phyloP scores from a whole-genome alignment of 495 filamentous ascomycete genomes.

The Aspergillus homomorphus region DNA sequence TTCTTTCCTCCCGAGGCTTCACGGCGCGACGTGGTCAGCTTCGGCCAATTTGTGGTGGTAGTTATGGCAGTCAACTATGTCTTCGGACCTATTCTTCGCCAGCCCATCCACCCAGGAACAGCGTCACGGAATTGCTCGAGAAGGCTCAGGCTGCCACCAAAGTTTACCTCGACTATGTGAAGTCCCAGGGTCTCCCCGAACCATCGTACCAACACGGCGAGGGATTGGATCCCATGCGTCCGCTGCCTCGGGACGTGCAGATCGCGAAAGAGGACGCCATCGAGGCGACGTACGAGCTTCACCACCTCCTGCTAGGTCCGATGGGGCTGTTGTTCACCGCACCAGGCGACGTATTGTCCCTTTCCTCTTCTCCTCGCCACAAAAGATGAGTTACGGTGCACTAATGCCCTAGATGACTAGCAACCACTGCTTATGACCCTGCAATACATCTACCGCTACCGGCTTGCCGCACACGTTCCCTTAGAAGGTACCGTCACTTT shows the following conservation, averaged over 20 bases:
- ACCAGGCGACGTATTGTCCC: background rate
- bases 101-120: background rate
- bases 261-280: background rate
- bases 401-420: too few species aligned
- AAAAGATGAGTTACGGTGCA: background rate
- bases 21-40: background rate
- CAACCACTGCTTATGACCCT: constrained; percentile 5
- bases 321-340: background rate
- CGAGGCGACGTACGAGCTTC: background rate
- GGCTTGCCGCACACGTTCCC: background rate
- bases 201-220: background rate
- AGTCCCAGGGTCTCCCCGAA: background rate
- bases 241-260: background rate
- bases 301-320: background rate
- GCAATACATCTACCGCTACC: constrained; percentile 1
- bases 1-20: background rate
- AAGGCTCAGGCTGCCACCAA: background rate
- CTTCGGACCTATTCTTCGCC: too few species aligned
- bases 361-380: background rate
- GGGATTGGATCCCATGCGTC: background rate
- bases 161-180: background rate
- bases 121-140: background rate
- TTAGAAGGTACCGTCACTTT: background rate
- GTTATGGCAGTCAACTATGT: too few species aligned
- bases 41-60: background rate